Evolutionary conservation across 352 stramenopile genomes (phyloP).

Genomic region (Globisporangium perplexum): DNA sequence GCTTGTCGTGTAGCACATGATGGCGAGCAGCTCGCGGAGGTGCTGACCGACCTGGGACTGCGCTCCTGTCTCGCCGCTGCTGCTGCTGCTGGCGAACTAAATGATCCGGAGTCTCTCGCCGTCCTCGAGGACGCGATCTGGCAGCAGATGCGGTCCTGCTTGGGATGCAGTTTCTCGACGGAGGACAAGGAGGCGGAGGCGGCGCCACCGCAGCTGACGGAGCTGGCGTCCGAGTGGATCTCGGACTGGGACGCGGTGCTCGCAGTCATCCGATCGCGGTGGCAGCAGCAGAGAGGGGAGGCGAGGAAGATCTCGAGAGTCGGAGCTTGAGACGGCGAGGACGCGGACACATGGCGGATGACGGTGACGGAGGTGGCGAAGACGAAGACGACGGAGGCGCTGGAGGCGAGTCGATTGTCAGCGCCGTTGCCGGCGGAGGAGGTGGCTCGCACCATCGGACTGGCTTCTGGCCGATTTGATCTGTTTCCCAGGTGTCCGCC

Average conservation of each 20-base stretch:
- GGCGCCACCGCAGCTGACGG: no score
- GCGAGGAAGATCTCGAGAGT: neutral
- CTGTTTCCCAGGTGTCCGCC: no score
- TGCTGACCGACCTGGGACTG: constrained; percentile 3
- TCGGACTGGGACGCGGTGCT: constrained; percentile 6
- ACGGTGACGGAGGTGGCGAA: no score
- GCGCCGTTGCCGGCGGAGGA: no score
- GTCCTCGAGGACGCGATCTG: neutral
- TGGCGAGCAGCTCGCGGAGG: constrained; percentile 1
- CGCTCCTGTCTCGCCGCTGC: neutral
- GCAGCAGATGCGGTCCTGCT: neutral
- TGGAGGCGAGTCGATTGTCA: no score
- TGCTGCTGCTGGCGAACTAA: neutral
- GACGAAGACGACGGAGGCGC: no score
- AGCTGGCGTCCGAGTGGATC: neutral
- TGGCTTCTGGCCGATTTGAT: no score
- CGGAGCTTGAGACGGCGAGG: neutral
- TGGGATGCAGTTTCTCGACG: neutral
- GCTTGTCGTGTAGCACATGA: constrained; percentile 1
- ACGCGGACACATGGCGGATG: no score
- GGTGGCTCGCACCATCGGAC: no score
- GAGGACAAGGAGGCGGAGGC: no score
- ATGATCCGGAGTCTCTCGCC: no score
- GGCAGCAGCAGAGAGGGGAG: no score
- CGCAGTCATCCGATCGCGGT: neutral